Conservation (phyloP, 768 basidiomycete species). For the Rhizopogon vesiculosus region DNA sequence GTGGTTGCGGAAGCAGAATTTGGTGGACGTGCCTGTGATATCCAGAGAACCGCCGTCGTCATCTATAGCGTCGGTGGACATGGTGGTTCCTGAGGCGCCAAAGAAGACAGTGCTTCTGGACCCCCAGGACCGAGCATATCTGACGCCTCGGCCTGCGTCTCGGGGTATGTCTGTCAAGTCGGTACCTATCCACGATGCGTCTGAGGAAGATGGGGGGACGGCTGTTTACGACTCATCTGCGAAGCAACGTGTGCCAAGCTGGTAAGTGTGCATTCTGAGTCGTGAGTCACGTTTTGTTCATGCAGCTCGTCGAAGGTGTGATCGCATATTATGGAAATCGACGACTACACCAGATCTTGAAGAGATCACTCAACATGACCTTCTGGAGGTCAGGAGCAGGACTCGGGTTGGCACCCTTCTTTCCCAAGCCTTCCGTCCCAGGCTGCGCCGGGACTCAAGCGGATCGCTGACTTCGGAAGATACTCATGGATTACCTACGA, state of each 20-base stretch:
- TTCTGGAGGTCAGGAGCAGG: slow-evolving; percentile 29
- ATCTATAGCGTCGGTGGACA: slow-evolving; percentile 19
- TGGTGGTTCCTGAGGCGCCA: slow-evolving; percentile 9
- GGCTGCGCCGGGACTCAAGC: slow-evolving; percentile 33
- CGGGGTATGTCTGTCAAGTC: slow-evolving; percentile 26
- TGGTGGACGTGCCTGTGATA: slow-evolving; percentile 18
- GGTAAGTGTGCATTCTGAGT: slow-evolving; percentile 39
- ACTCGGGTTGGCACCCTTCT: slow-evolving; percentile 52
- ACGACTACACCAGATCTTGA: slow-evolving; percentile 49
- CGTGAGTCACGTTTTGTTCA: background rate
- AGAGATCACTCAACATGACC: slow-evolving; percentile 33
- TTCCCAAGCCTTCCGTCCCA: slow-evolving; percentile 48
- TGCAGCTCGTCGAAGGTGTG: slow-evolving; percentile 50
- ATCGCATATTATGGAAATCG: slow-evolving; percentile 80
- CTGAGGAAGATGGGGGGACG: slow-evolving; percentile 40
- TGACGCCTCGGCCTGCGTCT: slow-evolving; percentile 21
- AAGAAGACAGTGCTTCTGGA: slow-evolving; percentile 12
- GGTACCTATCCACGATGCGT: slow-evolving; percentile 27
- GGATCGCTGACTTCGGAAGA: slow-evolving; percentile 26
- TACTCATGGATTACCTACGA: slow-evolving; percentile 5
- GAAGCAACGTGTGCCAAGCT: slow-evolving; percentile 81
- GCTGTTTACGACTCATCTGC: slow-evolving; percentile 79
- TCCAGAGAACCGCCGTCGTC: slow-evolving; percentile 21
- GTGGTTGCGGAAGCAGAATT: slow-evolving; percentile 26
- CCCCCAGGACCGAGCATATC: slow-evolving; percentile 13